A percentile compares a stretch with the other conserved stretches of the same genome.
phyloP scores from a whole-genome alignment of 768 basidiomycete species.

The Tephrocybe rancida region DNA sequence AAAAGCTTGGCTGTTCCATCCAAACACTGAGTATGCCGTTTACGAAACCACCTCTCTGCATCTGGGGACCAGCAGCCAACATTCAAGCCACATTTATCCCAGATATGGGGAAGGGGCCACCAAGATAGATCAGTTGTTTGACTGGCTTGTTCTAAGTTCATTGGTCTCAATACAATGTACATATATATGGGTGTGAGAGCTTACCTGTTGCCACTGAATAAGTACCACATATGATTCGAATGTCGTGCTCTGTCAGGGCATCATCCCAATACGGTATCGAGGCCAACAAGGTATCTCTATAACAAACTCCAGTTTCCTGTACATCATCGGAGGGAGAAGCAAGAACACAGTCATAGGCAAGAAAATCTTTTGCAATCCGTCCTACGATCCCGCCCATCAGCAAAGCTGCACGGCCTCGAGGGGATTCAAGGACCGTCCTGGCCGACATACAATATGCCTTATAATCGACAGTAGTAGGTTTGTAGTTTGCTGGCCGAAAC shows the following conservation, averaged over 20 bases:
- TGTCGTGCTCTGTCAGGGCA: conserved; percentile 20
- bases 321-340: conserved; percentile 19
- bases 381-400: conserved; percentile 25
- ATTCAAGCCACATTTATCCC: conserved; percentile 8
- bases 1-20: conserved; percentile 3
- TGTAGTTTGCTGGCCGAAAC: conserved; percentile 12
- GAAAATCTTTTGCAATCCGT: conserved; percentile 20
- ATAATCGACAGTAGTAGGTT: conserved; percentile 8
- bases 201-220: conserved; percentile 22
- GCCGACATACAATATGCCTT: neutral
- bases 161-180: neutral
- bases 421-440: conserved; percentile 2
- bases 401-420: conserved; percentile 25
- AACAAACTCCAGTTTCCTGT: conserved; percentile 1
- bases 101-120: neutral
- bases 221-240: neutral
- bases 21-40: neutral
- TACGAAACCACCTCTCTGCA: conserved; percentile 22
- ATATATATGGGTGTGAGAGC: neutral
- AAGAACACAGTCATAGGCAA: conserved; percentile 10
- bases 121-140: conserved; percentile 12
- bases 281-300: neutral
- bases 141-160: neutral
- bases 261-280: conserved; percentile 21
- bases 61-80: conserved; percentile 19